Base-by-base conservation (phyloP, 2,329 filamentous ascomycete species). In the Exophiala aquamarina region DNA sequence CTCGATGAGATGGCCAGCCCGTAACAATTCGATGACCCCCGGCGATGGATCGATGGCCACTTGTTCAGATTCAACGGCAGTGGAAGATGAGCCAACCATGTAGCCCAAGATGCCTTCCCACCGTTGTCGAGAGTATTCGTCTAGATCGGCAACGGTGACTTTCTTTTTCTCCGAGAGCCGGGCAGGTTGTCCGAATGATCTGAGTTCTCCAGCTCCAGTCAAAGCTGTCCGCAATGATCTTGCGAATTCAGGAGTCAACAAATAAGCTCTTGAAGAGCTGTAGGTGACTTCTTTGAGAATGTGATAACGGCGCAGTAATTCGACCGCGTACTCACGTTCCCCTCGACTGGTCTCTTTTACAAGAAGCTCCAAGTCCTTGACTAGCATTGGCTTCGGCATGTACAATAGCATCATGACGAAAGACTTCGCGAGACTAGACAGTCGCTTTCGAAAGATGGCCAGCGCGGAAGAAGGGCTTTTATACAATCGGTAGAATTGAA, bases 61-160 rank as follows among this genome's bases (percentile, higher is more conserved):
- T 19, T 51, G 48, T 7, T 49, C 34, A 29, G 44, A 40, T 19
- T 55, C 48, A 3, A 58, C 35, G 7, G 47, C 45, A 10, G 50
- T 50, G 3, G 54, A 36, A 11, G 54, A 55, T 3, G 60, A 76
- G 62, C 79, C 77, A 15, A 98, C 93, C 65, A 98, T 91, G 63
- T 90, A 98, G 66, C 96, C 93, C 38, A 98, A 70, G 20, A 98
- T 95, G 19, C 89, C 87, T 67, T 98, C 94, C 91, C 93, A 98
- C 63, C 95, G 91, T 59, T 80, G 81, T 44, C 88, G 82, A 4
- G 93, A 90, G 69, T 92, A 94, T 20, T 83, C 78, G 63, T 98
- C 93, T 47, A 98, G 78, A 58, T 87, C 89, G 1, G 78, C 62
- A 9, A 90, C 68, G 49, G 86, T 82, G 39, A 93, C 79, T 39